These are phyloP conservation scores for Acanthamoeba lugdunensis DNA, from an alignment of 208 protist species.

Conservation along the genomic window DNA sequence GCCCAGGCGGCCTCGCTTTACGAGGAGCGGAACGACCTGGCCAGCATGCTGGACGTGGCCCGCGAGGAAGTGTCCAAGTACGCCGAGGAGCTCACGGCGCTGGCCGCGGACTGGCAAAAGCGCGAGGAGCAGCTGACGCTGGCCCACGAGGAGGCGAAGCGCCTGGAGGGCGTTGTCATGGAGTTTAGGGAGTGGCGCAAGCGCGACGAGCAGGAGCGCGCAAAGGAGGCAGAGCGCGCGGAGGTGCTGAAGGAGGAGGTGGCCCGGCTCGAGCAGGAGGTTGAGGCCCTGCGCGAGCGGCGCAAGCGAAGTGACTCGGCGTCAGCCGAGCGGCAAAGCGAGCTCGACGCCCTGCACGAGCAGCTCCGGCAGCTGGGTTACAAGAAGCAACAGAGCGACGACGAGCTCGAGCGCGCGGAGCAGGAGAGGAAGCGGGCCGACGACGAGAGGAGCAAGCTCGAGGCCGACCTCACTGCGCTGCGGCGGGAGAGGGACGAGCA, in stretches of 20 bases:
- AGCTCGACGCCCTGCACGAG: neutral
- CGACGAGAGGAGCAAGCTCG: neutral
- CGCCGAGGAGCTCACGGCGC: neutral
- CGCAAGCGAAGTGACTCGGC: neutral
- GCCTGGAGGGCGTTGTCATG: neutral
- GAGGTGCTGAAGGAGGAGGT: slow-evolving; percentile 21
- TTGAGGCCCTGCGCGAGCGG: neutral
- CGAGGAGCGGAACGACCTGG: slow-evolving; percentile 25
- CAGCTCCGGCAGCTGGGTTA: neutral
- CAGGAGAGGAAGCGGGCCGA: neutral
- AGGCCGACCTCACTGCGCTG: neutral
- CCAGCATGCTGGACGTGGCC: slow-evolving; percentile 2
- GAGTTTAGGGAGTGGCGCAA: neutral
- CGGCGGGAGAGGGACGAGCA: neutral
- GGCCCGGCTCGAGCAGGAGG: neutral
- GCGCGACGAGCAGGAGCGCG: neutral
- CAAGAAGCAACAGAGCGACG: neutral
- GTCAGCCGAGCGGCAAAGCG: neutral
- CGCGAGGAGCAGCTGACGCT: neutral
- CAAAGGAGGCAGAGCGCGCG: neutral
- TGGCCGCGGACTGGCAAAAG: neutral
- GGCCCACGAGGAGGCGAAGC: neutral
- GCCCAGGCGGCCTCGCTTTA: neutral
- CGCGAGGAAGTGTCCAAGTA: slow-evolving; percentile 48
- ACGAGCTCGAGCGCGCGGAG: neutral